Base-by-base conservation (phyloP, 352 stramenopile genomes). In the Pythium folliculosum region DNA sequence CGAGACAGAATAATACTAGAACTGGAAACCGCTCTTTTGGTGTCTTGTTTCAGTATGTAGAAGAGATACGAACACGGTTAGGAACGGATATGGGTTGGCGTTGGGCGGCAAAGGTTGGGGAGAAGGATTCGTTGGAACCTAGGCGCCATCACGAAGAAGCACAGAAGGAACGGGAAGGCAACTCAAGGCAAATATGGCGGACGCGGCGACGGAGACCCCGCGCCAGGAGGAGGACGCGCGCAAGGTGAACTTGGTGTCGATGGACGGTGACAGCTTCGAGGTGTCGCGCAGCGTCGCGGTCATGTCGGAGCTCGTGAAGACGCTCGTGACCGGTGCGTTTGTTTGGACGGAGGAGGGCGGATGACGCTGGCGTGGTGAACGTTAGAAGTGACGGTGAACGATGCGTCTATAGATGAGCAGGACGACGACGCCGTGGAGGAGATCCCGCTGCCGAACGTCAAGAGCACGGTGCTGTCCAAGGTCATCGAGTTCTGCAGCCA, bases 221-320 rank as follows among this genome's bases (percentile, higher is more conserved):
- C 78, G 73, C 60, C 73, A 85, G 67, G 81, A 90, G 78, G 87
- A 95, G 65, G 85, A 94, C 68, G 59, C 78, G 52, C 86, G 82
- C 77, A 94, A 92, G 72, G 87, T 95, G 55, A 92, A 89, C 76
- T 69, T 95, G 22, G 85, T 94, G 35, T 95, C 84, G 14, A 97
- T 99, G 84, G 97, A 99, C 70, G 97, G 97, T 66, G 96, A 99
- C 72, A 91, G 86, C 68, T 99, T 99, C 80, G 83, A 98, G 69
- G 93, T 99, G 37, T 82, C 93, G 48, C 84, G 90, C 27, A 89
- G 83, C 45, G 95, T 99, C 55, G 97, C 96, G 5, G 90, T 92
- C 77, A 99, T 99, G 96, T 98, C 88, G 47, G 96, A 99, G 74
- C 87, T 99, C 37, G 96, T 99, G 48, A 99, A 98, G 79, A 98